A percentile compares a stretch with the other conserved stretches of the same genome.
phyloP scores from a whole-genome alignment of 2,329 filamentous ascomycete genomes.

The Aspergillus vadensis region DNA sequence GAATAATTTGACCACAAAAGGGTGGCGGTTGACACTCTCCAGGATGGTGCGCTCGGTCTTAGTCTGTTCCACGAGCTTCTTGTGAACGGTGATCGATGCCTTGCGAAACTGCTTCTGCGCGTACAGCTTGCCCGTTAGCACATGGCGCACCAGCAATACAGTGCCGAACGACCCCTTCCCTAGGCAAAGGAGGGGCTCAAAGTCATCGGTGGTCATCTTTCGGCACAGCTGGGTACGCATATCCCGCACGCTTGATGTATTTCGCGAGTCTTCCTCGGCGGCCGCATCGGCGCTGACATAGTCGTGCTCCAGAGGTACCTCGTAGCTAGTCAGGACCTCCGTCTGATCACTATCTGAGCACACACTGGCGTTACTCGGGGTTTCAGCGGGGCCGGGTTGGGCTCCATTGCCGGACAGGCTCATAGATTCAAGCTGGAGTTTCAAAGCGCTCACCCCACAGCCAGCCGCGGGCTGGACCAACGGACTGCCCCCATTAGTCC shows the following conservation, averaged over 20 bases:
- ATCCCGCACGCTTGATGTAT: slow-evolving; percentile 57
- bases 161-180: slow-evolving; percentile 97
- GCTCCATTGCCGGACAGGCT: slow-evolving; percentile 65
- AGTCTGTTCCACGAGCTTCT: slow-evolving; percentile 93
- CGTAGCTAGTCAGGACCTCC: slow-evolving; percentile 76
- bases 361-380: slow-evolving; percentile 59
- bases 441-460: slow-evolving; percentile 79
- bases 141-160: slow-evolving; percentile 89
- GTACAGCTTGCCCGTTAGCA: slow-evolving; percentile 81
- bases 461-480: slow-evolving; percentile 52
- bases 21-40: slow-evolving; percentile 93
- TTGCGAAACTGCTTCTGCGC: slow-evolving; percentile 99
- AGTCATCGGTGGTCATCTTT: slow-evolving; percentile 92
- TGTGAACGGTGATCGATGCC: slow-evolving; percentile 90
- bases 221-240: slow-evolving; percentile 58
- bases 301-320: slow-evolving; percentile 80
- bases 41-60: slow-evolving; percentile 95
- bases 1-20: slow-evolving; percentile 96
- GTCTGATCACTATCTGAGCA: slow-evolving; percentile 67
- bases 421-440: slow-evolving; percentile 77
- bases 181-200: slow-evolving; percentile 85
- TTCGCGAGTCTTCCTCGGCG: slow-evolving; percentile 32
- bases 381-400: slow-evolving; percentile 52
- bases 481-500: slow-evolving; percentile 45
- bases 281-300: slow-evolving; percentile 68